Evolutionary conservation across 345 rosid genomes (phyloP).

Genomic region (Aquilaria yunnanensis): DNA sequence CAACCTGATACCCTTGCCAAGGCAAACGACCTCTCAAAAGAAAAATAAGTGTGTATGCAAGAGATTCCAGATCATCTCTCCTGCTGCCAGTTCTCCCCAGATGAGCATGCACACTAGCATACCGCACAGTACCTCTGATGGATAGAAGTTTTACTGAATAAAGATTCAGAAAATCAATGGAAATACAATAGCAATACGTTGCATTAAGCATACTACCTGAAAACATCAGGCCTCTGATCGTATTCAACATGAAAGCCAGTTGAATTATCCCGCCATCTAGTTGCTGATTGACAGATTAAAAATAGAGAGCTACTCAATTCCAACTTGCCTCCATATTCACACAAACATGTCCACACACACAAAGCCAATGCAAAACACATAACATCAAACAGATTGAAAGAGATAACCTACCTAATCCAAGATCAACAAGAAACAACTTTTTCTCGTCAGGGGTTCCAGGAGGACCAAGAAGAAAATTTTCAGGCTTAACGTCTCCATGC

Average conservation of each 20-base stretch:
- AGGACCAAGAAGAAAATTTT: constrained; percentile 67
- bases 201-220: constrained; percentile 32
- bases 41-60: constrained; percentile 75
- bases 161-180: neutral
- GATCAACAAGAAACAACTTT: constrained; percentile 58
- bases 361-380: no score
- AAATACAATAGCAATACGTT: neutral
- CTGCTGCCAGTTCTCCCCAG: constrained; percentile 69
- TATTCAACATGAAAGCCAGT: constrained; percentile 59
- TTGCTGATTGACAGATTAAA: constrained; percentile 31
- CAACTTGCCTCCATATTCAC: neutral
- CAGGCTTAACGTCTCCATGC: constrained; percentile 83
- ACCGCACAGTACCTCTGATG: constrained; percentile 75
- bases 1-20: constrained; percentile 78
- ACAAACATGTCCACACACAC: no score
- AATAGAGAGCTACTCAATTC: constrained; percentile 1
- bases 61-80: constrained; percentile 83
- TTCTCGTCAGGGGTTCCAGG: constrained; percentile 56
- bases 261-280: constrained; percentile 53
- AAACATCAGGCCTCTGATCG: constrained; percentile 80
- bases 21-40: constrained; percentile 79
- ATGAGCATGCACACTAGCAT: constrained; percentile 79
- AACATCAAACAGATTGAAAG: constrained; percentile 1
- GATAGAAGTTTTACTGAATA: neutral
- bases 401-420: constrained; percentile 51